Conservation (phyloP, 179 eudicot genomes). For the Spergularia azorica region DNA sequence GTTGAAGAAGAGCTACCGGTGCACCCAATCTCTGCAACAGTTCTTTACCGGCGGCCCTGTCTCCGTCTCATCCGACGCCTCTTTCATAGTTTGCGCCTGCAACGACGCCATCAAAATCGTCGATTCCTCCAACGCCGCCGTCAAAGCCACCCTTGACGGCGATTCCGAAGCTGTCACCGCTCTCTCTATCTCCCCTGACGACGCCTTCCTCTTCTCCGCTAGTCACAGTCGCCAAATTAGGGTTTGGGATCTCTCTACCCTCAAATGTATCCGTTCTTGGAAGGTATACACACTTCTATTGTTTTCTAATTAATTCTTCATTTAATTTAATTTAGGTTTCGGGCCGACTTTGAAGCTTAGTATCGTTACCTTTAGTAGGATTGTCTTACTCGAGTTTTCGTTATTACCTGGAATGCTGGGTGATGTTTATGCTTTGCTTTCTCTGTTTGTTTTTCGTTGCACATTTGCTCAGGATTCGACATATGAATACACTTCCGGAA, state of each 20-base stretch:
- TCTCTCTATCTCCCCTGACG: conserved; percentile 66
- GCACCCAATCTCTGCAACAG: conserved; percentile 63
- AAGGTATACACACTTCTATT: conserved; percentile 47
- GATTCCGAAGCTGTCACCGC: conserved; percentile 81
- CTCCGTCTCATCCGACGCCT: conserved; percentile 73
- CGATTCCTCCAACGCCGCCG: conserved; percentile 66
- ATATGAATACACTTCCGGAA: no score
- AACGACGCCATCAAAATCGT: conserved; percentile 74
- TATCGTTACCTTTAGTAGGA: no score
- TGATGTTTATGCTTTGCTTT: no score
- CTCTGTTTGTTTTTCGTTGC: no score
- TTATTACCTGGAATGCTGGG: no score
- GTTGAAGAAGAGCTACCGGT: conserved; percentile 67
- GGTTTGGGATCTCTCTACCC: conserved; percentile 82
- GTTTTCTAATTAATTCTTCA: no score
- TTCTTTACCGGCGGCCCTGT: conserved; percentile 90
- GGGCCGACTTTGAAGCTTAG: no score
- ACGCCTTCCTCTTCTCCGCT: conserved; percentile 67
- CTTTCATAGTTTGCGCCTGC: conserved; percentile 78
- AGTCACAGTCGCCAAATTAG: conserved; percentile 81
- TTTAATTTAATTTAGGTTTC: no score
- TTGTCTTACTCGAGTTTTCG: no score
- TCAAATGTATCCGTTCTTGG: conserved; percentile 86
- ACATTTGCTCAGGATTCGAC: no score
- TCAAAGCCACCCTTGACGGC: conserved; percentile 73